These are phyloP conservation scores for Brassica napus DNA, from an alignment of 345 rosid genomes.

Conservation along the genomic window Da-Ae NC_063442.1:24493501-24494000, in stretches of 20 bases:
- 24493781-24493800: conserved; percentile 18
- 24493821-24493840: neutral
- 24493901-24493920: conserved; percentile 45
- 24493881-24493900: too few species aligned
- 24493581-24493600: conserved; percentile 51
- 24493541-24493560: conserved; percentile 65
- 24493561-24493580: conserved; percentile 75
- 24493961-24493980: conserved; percentile 29
- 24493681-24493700: conserved; percentile 59
- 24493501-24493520: conserved; percentile 57
- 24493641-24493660: conserved; percentile 71
- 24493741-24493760: conserved; percentile 49
- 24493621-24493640: conserved; percentile 54
- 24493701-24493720: conserved; percentile 64
- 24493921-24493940: conserved; percentile 33
- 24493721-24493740: conserved; percentile 65
- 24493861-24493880: conserved; percentile 40
- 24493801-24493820: conserved; percentile 39
- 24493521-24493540: conserved; percentile 40
- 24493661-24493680: conserved; percentile 69
- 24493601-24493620: conserved; percentile 66
- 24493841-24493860: conserved; percentile 39
- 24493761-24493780: conserved; percentile 27
- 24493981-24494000: conserved; percentile 24
- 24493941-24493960: conserved; percentile 27